Conservation (phyloP, 257 asterid genomes). For the Lantana camara region DNA sequence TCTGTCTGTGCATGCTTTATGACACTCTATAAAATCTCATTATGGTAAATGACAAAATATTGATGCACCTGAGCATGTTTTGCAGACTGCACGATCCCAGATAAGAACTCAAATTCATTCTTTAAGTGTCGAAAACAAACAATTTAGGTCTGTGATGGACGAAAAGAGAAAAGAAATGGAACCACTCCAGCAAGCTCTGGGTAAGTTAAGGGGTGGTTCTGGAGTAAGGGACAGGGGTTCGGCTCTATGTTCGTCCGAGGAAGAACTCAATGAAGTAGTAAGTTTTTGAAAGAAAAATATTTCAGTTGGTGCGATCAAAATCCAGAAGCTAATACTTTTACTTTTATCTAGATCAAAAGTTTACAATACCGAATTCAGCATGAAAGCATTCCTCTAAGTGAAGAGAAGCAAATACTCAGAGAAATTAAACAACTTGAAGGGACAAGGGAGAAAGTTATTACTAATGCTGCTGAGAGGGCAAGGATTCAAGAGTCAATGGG, state of each 20-base stretch:
- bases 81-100: conserved; percentile 69
- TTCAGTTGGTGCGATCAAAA: conserved; percentile 3
- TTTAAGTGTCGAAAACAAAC: conserved; percentile 66
- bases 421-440: conserved; percentile 88
- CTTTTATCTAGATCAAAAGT: conserved; percentile 65
- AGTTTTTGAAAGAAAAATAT: conserved; percentile 29
- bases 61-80: conserved; percentile 15
- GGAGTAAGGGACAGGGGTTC: conserved; percentile 57
- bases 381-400: conserved; percentile 86
- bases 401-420: conserved; percentile 92
- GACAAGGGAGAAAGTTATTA: conserved; percentile 70
- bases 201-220: conserved; percentile 57
- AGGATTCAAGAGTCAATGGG: conserved; percentile 83
- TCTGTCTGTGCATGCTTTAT: not conserved
- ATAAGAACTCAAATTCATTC: conserved; percentile 54
- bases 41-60: not conserved
- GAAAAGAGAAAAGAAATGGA: conserved; percentile 81
- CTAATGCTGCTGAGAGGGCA: conserved; percentile 71
- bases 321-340: conserved; percentile 3
- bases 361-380: conserved; percentile 81
- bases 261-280: conserved; percentile 73
- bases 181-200: conserved; percentile 79
- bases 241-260: conserved; percentile 71
- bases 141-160: conserved; percentile 59
- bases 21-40: not conserved